These are phyloP conservation scores for Trypethelium eluteriae DNA, from an alignment of 495 filamentous ascomycete species.

Conservation along the genomic window DNA sequence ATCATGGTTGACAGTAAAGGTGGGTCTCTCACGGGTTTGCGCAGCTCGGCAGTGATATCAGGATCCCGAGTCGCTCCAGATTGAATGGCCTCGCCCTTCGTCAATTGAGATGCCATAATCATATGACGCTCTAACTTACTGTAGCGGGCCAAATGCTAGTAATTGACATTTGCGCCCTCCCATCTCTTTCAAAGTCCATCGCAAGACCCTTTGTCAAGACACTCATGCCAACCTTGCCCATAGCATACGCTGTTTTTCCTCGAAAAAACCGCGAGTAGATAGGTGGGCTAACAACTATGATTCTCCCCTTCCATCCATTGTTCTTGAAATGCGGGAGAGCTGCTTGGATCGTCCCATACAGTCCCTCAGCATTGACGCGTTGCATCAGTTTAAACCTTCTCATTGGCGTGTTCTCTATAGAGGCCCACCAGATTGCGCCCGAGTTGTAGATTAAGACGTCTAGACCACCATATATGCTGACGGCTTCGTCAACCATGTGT, in stretches of 20 bases:
- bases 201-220: slow-evolving; percentile 72
- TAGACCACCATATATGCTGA: slow-evolving; percentile 54
- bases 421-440: slow-evolving; percentile 81
- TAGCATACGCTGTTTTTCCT: slow-evolving; percentile 81
- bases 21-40: slow-evolving; percentile 46
- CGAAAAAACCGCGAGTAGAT: slow-evolving; percentile 80
- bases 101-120: slow-evolving; percentile 9
- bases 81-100: slow-evolving; percentile 50
- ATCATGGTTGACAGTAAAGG: neutral
- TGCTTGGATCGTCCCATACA: slow-evolving; percentile 62
- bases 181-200: slow-evolving; percentile 72
- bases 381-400: slow-evolving; percentile 81
- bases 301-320: slow-evolving; percentile 50
- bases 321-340: slow-evolving; percentile 53
- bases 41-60: slow-evolving; percentile 45
- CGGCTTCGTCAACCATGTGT: slow-evolving; percentile 51
- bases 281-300: slow-evolving; percentile 76
- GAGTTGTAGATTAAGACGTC: slow-evolving; percentile 77
- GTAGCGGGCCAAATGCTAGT: slow-evolving; percentile 76
- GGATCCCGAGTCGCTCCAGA: slow-evolving; percentile 61
- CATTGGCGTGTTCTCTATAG: slow-evolving; percentile 63
- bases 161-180: slow-evolving; percentile 60
- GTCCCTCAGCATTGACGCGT: slow-evolving; percentile 67
- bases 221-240: slow-evolving; percentile 81
- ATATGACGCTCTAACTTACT: slow-evolving; percentile 39